Evolutionary conservation across 108 stramenopile species (phyloP).

Genomic region (Parmales sp.): DNA sequence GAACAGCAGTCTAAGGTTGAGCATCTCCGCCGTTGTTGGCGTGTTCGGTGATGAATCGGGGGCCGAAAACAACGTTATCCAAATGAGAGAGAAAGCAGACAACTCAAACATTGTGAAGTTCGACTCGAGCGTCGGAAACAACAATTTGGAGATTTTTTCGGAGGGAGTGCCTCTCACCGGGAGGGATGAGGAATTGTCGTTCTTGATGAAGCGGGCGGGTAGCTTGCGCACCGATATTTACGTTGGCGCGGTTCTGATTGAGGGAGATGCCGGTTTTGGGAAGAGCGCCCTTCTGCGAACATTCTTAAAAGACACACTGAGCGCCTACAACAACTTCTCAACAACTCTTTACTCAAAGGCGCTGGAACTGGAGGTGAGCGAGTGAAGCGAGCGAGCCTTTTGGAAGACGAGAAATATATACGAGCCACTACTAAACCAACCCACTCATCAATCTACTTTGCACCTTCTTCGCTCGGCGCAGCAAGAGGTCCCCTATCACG

Average conservation of each 20-base stretch:
- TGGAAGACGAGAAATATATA: too few species aligned
- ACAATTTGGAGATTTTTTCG: background rate
- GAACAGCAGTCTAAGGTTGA: background rate
- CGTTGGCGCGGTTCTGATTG: background rate
- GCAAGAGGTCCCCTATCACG: constrained; percentile 9
- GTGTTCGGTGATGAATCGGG: too few species aligned
- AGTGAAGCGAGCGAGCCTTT: too few species aligned
- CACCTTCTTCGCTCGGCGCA: too few species aligned
- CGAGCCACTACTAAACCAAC: too few species aligned
- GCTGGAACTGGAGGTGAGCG: constrained; percentile 7
- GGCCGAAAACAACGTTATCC: too few species aligned
- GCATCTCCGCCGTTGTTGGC: too few species aligned
- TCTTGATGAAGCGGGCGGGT: background rate
- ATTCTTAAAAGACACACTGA: background rate
- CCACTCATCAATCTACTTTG: too few species aligned
- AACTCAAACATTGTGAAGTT: background rate
- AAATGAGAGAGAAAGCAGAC: too few species aligned
- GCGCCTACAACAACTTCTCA: background rate
- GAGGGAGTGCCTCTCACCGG: background rate
- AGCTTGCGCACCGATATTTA: background rate
- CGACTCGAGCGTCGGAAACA: background rate
- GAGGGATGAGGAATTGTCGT: constrained; percentile 3
- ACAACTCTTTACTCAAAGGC: background rate
- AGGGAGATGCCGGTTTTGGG: constrained; percentile 8
- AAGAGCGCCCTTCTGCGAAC: constrained; percentile 3